These are phyloP conservation scores for Ceratocystis cubensis DNA, from an alignment of 2,329 filamentous ascomycete genomes.

Conservation along the genomic window DNA sequence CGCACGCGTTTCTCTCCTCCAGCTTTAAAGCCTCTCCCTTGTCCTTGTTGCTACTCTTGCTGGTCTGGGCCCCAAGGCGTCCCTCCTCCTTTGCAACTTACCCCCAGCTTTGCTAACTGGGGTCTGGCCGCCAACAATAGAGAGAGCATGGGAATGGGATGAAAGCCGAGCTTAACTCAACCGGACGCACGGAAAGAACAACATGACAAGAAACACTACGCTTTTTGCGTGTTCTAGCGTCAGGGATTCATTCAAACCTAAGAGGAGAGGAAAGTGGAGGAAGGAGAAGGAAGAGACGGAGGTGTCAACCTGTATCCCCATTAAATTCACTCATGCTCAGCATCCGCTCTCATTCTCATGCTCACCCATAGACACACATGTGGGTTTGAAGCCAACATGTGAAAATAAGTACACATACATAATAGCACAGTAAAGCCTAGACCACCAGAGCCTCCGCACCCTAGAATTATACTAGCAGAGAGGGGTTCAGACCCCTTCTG, in stretches of 20 bases:
- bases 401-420: neutral
- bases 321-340: neutral
- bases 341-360: too few relatives aligned
- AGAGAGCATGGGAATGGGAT: constrained; percentile 5
- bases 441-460: too few relatives aligned
- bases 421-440: neutral
- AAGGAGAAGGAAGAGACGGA: neutral
- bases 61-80: too few relatives aligned
- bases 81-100: neutral
- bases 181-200: constrained; percentile 13
- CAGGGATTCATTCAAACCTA: neutral
- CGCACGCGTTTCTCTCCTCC: neutral
- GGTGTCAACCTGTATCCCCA: too few relatives aligned
- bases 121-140: neutral
- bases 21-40: neutral
- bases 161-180: constrained; percentile 13
- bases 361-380: neutral
- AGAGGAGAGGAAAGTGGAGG: neutral
- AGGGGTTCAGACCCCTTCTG: too few relatives aligned
- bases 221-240: neutral
- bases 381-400: neutral
- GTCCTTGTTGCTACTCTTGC: neutral
- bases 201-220: neutral
- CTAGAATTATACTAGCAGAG: too few relatives aligned
- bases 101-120: too few relatives aligned